phyloP scores from a whole-genome alignment of 345 rosid genomes.

The Schrenkiella parvula region DNA sequence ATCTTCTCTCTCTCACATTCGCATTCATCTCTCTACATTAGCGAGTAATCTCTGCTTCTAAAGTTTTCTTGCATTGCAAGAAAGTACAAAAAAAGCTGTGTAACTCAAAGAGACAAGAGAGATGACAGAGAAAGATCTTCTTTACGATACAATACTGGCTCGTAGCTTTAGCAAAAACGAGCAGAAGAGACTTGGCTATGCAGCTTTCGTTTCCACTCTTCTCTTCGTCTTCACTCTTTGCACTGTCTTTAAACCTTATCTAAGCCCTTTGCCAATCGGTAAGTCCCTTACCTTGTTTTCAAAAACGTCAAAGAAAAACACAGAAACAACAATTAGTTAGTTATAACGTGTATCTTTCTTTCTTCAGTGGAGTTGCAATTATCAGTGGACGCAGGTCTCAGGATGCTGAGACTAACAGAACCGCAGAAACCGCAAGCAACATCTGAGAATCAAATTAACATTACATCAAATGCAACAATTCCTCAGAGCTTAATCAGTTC shows the following conservation, averaged over 20 bases:
- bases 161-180: conserved; percentile 72
- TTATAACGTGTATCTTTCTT: background rate
- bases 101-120: background rate
- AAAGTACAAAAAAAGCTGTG: background rate
- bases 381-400: conserved; percentile 36
- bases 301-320: background rate
- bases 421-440: conserved; percentile 4
- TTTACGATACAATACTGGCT: conserved; percentile 49
- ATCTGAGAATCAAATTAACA: background rate
- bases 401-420: conserved; percentile 34
- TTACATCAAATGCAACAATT: conserved; percentile 8
- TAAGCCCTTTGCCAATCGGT: conserved; percentile 48
- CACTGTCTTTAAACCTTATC: conserved; percentile 49
- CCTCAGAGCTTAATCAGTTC: conserved; percentile 10
- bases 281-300: conserved; percentile 31
- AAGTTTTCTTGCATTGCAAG: conserved; percentile 9
- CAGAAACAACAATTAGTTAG: background rate
- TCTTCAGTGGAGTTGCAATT: conserved; percentile 49
- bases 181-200: conserved; percentile 61
- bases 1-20: background rate
- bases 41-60: background rate
- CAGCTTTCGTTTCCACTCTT: conserved; percentile 46
- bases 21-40: conserved; percentile 5
- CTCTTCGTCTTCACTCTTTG: conserved; percentile 53
- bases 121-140: conserved; percentile 31